These are phyloP conservation scores for Microdochium nivale DNA, from an alignment of 2,329 filamentous ascomycete species.

Conservation along the genomic window DNA sequence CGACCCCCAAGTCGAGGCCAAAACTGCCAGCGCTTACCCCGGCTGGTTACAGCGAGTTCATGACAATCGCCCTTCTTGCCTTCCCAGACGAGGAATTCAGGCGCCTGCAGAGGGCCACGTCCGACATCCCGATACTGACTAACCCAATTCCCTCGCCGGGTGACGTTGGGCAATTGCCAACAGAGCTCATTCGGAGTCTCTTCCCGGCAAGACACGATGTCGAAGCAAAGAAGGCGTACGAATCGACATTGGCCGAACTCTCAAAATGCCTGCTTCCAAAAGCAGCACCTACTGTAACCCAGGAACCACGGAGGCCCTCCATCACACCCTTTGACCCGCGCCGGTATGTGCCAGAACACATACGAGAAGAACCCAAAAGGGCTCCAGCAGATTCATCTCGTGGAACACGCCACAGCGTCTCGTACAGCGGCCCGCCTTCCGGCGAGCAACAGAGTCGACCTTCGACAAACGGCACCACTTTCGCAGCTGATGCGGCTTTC, in stretches of 20 bases:
- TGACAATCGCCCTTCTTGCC: slow-evolving; percentile 63
- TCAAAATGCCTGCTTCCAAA: slow-evolving; percentile 6
- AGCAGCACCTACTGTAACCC: background rate
- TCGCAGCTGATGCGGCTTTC: background rate
- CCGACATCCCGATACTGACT: slow-evolving; percentile 58
- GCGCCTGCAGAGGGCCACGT: slow-evolving; percentile 59
- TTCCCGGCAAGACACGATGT: slow-evolving; percentile 54
- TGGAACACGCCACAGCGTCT: background rate
- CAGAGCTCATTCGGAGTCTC: slow-evolving; percentile 65
- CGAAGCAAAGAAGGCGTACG: slow-evolving; percentile 49
- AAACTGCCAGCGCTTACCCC: slow-evolving; percentile 58
- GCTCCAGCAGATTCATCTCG: background rate
- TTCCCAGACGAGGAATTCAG: slow-evolving; percentile 68
- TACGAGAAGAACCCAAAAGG: background rate
- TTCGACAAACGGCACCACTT: background rate
- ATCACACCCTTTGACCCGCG: background rate
- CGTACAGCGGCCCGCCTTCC: background rate
- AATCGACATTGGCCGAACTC: slow-evolving; percentile 45
- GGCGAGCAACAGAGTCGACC: background rate
- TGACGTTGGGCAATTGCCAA: slow-evolving; percentile 65
- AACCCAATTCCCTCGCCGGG: slow-evolving; percentile 50
- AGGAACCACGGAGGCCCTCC: background rate
- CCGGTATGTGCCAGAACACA: background rate
- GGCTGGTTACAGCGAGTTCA: slow-evolving; percentile 62
- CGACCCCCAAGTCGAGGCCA: slow-evolving; percentile 35